Conservation (phyloP, 1,139 yeast species). For the Sporopachydermia cereana region DNA sequence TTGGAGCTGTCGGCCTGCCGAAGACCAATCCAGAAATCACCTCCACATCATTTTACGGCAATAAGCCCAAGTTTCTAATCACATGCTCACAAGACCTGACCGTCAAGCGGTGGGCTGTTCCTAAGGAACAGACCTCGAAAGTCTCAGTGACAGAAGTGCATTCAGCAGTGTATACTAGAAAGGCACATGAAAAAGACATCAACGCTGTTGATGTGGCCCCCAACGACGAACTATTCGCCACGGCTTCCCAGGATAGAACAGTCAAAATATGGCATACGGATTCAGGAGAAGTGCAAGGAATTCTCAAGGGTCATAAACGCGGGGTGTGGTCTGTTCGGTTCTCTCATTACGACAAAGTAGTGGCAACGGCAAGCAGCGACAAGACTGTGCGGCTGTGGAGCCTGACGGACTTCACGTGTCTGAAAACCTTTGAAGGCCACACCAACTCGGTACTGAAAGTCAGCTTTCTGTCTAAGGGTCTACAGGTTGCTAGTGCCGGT, state of each 20-base stretch:
- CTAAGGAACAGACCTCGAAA: constrained; percentile 23
- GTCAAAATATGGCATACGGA: constrained; percentile 82
- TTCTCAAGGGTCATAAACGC: constrained; percentile 80
- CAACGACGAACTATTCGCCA: constrained; percentile 76
- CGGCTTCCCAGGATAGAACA: constrained; percentile 92
- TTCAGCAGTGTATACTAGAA: constrained; percentile 72
- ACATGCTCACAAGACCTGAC: constrained; percentile 90
- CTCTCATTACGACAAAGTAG: constrained; percentile 65
- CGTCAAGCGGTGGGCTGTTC: constrained; percentile 79
- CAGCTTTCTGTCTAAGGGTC: constrained; percentile 51
- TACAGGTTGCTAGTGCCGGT: constrained; percentile 71
- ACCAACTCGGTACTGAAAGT: constrained; percentile 85
- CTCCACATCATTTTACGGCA: constrained; percentile 6
- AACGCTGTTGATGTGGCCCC: constrained; percentile 83
- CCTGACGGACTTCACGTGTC: constrained; percentile 59
- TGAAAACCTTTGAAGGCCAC: constrained; percentile 86
- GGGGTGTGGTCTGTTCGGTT: constrained; percentile 91
- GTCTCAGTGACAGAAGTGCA: constrained; percentile 23
- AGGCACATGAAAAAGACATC: constrained; percentile 95
- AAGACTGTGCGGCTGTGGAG: constrained; percentile 88
- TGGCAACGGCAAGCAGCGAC: constrained; percentile 77
- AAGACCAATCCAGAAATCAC: constrained; percentile 28
- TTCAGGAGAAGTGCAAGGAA: constrained; percentile 74
- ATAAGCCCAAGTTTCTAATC: constrained; percentile 57
- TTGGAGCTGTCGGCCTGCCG: constrained; percentile 74